phyloP scores from a whole-genome alignment of 495 filamentous ascomycete species.

The Antarctomyces pellizariae region DNA sequence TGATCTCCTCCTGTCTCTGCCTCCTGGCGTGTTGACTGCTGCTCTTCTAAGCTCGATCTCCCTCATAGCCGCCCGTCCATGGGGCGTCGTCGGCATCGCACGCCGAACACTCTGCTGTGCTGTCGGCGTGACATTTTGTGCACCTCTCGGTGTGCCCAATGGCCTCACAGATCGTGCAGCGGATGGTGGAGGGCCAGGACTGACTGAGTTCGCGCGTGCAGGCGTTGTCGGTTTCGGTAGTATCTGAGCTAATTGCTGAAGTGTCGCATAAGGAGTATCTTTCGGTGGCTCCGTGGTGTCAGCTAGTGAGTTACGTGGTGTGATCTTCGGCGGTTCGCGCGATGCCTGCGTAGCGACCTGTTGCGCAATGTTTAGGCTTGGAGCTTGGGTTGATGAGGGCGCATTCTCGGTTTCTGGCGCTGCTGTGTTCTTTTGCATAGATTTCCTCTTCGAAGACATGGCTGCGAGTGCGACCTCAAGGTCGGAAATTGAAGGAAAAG shows the following conservation, averaged over 20 bases:
- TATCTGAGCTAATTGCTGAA: conserved; percentile 16
- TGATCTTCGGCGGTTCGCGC: conserved; percentile 10
- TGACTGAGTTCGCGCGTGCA: no score
- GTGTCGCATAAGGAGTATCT: conserved; percentile 14
- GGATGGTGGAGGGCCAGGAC: conserved; percentile 10
- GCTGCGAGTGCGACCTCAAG: no score
- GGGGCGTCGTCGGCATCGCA: conserved; percentile 45
- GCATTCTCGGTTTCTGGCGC: conserved; percentile 1
- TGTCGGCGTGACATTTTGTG: no score
- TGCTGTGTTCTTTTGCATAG: conserved; percentile 1
- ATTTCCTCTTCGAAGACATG: no score
- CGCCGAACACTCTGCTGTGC: no score
- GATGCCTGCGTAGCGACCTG: no score
- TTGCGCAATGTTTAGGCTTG: no score
- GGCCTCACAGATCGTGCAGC: no score
- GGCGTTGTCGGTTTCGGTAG: conserved; percentile 18
- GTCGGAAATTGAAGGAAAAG: no score
- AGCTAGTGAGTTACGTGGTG: conserved; percentile 15
- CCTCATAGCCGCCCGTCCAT: conserved; percentile 38
- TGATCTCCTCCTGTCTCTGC: conserved; percentile 40
- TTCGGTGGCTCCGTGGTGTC: conserved; percentile 5
- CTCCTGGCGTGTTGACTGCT: conserved; percentile 47
- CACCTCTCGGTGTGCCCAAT: conserved; percentile 8
- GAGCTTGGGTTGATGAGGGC: no score
- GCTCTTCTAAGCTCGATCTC: conserved; percentile 47